Evolutionary conservation across 805 yeast genomes (phyloP).

Genomic region (Sungouiella blattae): DNA sequence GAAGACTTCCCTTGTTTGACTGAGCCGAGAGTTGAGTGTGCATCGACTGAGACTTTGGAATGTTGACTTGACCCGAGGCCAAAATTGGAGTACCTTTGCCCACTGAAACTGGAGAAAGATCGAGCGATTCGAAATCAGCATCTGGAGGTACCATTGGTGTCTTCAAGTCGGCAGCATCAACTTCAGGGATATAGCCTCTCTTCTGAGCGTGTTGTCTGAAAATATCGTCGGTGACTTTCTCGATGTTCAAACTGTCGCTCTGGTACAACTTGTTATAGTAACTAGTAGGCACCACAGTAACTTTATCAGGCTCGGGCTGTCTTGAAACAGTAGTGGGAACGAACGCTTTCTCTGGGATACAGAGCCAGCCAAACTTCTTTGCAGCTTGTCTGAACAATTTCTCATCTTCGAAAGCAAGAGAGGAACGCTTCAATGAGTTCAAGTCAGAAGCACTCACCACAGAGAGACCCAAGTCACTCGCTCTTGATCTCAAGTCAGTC

Average conservation of each 20-base stretch:
- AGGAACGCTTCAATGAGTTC: slow-evolving; percentile 17
- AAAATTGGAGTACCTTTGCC: neutral
- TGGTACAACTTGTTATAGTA: slow-evolving; percentile 59
- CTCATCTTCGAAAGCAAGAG: slow-evolving; percentile 14
- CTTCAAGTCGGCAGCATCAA: slow-evolving; percentile 18
- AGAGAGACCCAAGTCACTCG: slow-evolving; percentile 40
- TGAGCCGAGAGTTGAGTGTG: slow-evolving; percentile 29
- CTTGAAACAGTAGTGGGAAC: slow-evolving; percentile 60
- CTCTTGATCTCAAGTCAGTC: slow-evolving; percentile 23
- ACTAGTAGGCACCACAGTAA: slow-evolving; percentile 60
- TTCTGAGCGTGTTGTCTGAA: slow-evolving; percentile 44
- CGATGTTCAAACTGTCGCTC: slow-evolving; percentile 41
- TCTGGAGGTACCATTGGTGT: slow-evolving; percentile 21
- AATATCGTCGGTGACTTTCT: slow-evolving; percentile 43
- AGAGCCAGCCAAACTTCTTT: slow-evolving; percentile 43
- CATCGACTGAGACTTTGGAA: slow-evolving; percentile 21
- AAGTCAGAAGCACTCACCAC: slow-evolving; percentile 32
- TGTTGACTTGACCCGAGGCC: too few species aligned
- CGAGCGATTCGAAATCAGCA: slow-evolving; percentile 7
- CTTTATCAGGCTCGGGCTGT: slow-evolving; percentile 51
- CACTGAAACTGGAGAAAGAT: neutral
- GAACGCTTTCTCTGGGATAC: slow-evolving; percentile 57
- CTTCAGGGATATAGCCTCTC: slow-evolving; percentile 43
- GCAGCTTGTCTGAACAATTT: slow-evolving; percentile 37
- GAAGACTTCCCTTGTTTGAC: slow-evolving; percentile 24